A percentile compares a stretch with the other conserved stretches of the same genome.
These are phyloP conservation scores for Calonectria hawksworthii DNA, from an alignment of 2,329 filamentous ascomycete species.

Conservation along the genomic window DNA sequence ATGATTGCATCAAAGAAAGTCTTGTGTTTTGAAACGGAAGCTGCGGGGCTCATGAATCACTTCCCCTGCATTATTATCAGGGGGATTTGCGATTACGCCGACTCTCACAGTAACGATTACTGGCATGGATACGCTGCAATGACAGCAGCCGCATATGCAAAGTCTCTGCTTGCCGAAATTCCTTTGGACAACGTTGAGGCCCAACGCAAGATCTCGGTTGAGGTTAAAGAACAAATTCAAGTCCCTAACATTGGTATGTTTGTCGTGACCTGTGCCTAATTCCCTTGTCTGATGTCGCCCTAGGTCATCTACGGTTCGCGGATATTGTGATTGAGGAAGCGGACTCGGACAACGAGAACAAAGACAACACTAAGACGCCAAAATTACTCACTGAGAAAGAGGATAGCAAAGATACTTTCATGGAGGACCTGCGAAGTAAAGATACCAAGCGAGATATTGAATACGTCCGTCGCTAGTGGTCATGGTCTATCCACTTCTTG, in stretches of 20 bases:
- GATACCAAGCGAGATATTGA: neutral
- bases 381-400: too few relatives aligned
- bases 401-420: too few relatives aligned
- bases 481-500: too few relatives aligned
- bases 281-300: neutral
- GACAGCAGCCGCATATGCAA: constrained; percentile 45
- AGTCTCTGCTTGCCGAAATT: neutral
- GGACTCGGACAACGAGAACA: too few relatives aligned
- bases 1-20: neutral
- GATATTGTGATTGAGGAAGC: too few relatives aligned
- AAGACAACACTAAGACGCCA: too few relatives aligned
- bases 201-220: neutral
- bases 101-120: constrained; percentile 45
- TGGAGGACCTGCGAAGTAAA: too few relatives aligned
- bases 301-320: neutral
- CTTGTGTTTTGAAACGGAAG: constrained; percentile 25
- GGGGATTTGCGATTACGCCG: constrained; percentile 55
- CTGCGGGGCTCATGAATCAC: constrained; percentile 40
- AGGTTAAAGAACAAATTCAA: neutral
- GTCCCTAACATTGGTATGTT: neutral
- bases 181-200: neutral
- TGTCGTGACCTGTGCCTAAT: neutral
- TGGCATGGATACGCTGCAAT: constrained; percentile 54
- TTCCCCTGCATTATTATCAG: constrained; percentile 52
- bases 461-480: neutral